These are phyloP conservation scores for Nannochloropsis granulata DNA, from an alignment of 108 stramenopile species.

Conservation along the genomic window DNA sequence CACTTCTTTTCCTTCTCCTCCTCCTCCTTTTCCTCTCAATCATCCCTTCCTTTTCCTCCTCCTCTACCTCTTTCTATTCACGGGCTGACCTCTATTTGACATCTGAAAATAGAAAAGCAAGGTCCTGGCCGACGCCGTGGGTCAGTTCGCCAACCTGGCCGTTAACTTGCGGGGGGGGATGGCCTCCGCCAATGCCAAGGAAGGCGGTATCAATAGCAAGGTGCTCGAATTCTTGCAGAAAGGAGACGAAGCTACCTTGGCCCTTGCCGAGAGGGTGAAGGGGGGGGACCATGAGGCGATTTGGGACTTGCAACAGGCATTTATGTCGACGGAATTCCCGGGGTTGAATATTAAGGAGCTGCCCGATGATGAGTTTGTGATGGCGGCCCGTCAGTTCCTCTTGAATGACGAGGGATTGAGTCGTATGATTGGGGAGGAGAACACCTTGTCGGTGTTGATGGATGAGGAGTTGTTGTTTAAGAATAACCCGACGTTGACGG, in stretches of 20 bases:
- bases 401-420: not conserved
- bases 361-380: not conserved
- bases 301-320: not conserved
- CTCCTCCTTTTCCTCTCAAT: no score
- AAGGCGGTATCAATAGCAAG: not conserved
- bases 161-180: not conserved
- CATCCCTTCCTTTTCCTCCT: no score
- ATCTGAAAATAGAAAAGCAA: not conserved
- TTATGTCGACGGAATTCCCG: not conserved
- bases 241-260: not conserved
- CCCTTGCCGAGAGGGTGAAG: not conserved
- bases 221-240: not conserved
- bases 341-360: not conserved
- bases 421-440: not conserved
- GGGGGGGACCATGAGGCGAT: not conserved
- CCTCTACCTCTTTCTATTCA: no score
- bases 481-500: not conserved
- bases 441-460: not conserved
- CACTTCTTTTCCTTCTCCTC: no score
- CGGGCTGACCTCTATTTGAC: not conserved
- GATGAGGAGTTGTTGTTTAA: not conserved
- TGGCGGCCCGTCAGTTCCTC: not conserved
- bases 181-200: not conserved
- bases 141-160: not conserved
- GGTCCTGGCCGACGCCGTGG: not conserved